Evolutionary conservation across 208 protist species (phyloP), one percentile per base, ranked within the genome.

Genomic region (Acanthamoeba healyi): DNA sequence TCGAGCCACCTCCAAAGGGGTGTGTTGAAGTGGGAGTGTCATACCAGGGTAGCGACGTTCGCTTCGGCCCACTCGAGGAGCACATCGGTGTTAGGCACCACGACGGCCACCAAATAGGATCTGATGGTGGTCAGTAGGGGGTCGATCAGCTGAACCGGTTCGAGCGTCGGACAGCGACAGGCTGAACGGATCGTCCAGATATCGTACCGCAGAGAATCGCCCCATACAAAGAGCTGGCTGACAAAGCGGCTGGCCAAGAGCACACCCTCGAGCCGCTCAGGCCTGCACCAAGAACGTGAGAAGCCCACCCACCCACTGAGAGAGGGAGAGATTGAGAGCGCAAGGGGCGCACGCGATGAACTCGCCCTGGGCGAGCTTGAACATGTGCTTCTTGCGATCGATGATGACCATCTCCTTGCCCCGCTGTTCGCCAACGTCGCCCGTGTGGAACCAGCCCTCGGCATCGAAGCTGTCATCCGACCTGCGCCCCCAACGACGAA

Each of bases 371-470:
- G 82, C 82, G 36, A 90, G 82, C 82, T 90, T 90, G 82, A 90
- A 90, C 54, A 90, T 90, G 51, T 90, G 46, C 54, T 90, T 90
- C 82, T 90, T 90, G 34, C 82, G 82, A n/a, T 90, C 82, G 54
- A 90, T 90, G 40, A 90, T 90, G 29, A 90, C 54, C 22, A 70
- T 44, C 36, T 70, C 7, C 51, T 67, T 36, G 22, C 54, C 54
- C 26, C 54, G 46, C 82, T 70, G 56, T 36, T 61, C 56, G 34
- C 82, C 82, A 9, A 90, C 56, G 82, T 90, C 82, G 32, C 82
- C 82, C 32, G 82, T 90, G 34, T 90, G 82, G 54, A 90, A 90
- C 82, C 82, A 90, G 2, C 82, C 82, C 32, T 90, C 82, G 12
- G 82, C 24, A 22, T 90, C 82, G 40, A 70, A 90, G 40, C 70